Conservation (phyloP, 1,284 basidiomycete genomes). For the Irpex sp. region DNA sequence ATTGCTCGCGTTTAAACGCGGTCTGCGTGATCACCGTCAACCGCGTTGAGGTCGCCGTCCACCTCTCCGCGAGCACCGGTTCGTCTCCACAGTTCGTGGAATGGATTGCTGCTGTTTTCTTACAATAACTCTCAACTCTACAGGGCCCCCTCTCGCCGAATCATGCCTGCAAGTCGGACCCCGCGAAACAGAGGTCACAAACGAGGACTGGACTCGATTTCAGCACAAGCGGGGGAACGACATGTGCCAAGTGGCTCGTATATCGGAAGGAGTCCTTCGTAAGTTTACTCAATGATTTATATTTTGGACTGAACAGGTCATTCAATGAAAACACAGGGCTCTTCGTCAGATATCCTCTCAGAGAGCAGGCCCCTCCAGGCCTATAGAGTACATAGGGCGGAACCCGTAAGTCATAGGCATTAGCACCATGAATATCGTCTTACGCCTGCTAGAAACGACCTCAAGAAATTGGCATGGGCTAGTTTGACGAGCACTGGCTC, state of each 20-base stretch:
- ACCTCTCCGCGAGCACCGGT: too few species aligned
- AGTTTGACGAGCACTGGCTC: too few species aligned
- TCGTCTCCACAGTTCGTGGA: too few species aligned
- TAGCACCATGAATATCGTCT: too few species aligned
- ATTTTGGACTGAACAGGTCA: neutral
- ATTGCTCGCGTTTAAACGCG: constrained; percentile 1
- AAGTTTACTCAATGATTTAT: neutral
- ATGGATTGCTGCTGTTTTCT: neutral
- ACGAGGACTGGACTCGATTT: neutral
- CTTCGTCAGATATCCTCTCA: neutral
- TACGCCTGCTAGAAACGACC: too few species aligned
- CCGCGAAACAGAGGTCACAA: neutral
- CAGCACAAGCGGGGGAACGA: neutral
- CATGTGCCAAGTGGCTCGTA: neutral
- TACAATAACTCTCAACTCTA: neutral
- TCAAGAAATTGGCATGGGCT: too few species aligned
- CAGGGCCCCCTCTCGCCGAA: neutral
- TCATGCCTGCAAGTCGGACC: neutral
- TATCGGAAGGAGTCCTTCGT: neutral
- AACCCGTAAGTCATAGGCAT: neutral
- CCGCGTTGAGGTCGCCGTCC: too few species aligned
- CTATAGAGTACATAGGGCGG: neutral
- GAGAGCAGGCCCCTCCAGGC: neutral
- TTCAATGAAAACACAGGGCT: neutral
- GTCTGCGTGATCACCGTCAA: neutral